Evolutionary conservation across 352 stramenopile genomes (phyloP).

Genomic region (Globisporangium mamillatum): DNA sequence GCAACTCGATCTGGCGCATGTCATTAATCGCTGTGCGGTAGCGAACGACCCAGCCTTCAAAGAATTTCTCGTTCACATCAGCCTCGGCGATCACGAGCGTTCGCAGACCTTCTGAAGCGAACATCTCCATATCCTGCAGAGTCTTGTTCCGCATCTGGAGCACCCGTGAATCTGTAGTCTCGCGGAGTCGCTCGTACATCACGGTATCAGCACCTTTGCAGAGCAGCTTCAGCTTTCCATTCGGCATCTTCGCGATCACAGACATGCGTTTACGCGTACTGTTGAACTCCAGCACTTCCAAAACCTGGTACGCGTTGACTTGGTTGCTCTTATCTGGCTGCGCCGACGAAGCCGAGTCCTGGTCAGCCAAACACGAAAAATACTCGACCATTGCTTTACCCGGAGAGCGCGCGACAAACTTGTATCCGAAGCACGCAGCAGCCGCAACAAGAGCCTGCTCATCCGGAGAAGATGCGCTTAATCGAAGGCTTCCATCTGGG

Average conservation of each 20-base stretch:
- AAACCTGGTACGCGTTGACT: slow-evolving; percentile 71
- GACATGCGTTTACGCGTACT: slow-evolving; percentile 96
- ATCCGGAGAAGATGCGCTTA: slow-evolving; percentile 91
- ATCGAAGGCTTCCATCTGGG: slow-evolving; percentile 72
- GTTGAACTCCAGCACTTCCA: slow-evolving; percentile 94
- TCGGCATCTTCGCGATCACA: slow-evolving; percentile 71
- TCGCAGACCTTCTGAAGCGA: slow-evolving; percentile 85
- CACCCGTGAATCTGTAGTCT: slow-evolving; percentile 41
- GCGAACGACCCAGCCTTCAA: slow-evolving; percentile 56
- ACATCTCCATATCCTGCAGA: slow-evolving; percentile 85
- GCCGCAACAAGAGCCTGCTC: slow-evolving; percentile 88
- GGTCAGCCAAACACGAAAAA: slow-evolving; percentile 43
- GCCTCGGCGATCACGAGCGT: slow-evolving; percentile 86
- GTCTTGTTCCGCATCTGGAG: slow-evolving; percentile 61
- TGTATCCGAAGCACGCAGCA: slow-evolving; percentile 80
- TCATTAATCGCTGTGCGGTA: slow-evolving; percentile 83
- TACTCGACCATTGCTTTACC: slow-evolving; percentile 76
- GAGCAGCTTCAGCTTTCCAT: slow-evolving; percentile 66
- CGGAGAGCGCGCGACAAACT: slow-evolving; percentile 65
- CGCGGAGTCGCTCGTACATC: slow-evolving; percentile 80
- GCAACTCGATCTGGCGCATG: slow-evolving; percentile 83
- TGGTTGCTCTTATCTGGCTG: slow-evolving; percentile 32
- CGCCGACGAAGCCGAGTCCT: slow-evolving; percentile 24
- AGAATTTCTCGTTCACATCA: slow-evolving; percentile 57
- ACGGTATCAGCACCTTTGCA: slow-evolving; percentile 89